Evolutionary conservation across 2,329 filamentous ascomycete species (phyloP), one percentile per base, ranked within the genome.

Genomic region (Hortaea werneckii): DNA sequence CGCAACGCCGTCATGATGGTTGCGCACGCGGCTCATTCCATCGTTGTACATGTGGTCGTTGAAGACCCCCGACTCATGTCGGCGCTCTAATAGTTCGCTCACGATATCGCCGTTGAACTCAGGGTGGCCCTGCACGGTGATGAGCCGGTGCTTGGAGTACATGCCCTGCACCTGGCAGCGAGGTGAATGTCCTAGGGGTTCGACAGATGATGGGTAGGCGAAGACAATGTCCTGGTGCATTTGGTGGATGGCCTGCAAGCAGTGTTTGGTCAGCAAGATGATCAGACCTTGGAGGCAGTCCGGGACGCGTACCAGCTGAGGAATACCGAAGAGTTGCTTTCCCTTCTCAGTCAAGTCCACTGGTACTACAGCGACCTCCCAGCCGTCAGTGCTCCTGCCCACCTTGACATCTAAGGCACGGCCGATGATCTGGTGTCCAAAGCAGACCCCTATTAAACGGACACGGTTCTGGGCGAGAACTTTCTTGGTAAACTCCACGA

Each of bases 91-190:
- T 34, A 94, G 66, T 62, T 87, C 82, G 12, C 68, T 70, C 56
- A 88, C 77, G 53, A 94, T 88, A 11, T 79, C 75, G 48, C 74
- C 72, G 4, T 75, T 84, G 62, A 90, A 92, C 64, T 95, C 88
- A 0, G 87, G 88, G 64, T 94, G 87, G 5, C 87, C 87, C 68
- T 95, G 87, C 1, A 94, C 78, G 0, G 85, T 82, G 50, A 94
- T 81, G 49, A 85, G 70, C 32, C 75, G 74, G 37, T 74, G 70
- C 6, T 80, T 77, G 13, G 73, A 65, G 61, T 92, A 85, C 77
- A 94, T 87, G 50, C 81, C 84, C 64, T 94, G 87, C n/a, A 87
- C 80, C 7, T 73, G 67, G 67, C 87, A 94, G 40, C 73, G 67
- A 3, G 75, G 72, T 1, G 83, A 84, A 37, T 72, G 75, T 2